phyloP scores from a whole-genome alignment of 345 rosid species.

The Hibiscus trionum region DNA sequence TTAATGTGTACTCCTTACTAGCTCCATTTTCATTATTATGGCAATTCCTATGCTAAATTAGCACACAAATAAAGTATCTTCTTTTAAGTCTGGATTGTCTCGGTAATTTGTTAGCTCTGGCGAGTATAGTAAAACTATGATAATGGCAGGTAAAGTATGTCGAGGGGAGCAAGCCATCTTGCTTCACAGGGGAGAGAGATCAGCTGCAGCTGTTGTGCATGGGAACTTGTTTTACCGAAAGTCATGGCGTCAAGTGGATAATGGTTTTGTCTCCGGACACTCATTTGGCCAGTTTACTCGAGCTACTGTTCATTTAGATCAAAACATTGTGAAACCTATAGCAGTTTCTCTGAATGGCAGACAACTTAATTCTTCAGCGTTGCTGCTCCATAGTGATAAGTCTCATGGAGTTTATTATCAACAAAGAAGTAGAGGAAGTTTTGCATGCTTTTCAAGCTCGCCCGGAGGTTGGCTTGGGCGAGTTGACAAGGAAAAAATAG shows the following conservation, averaged over 20 bases:
- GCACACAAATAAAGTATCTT: background rate
- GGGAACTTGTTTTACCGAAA: constrained; percentile 23
- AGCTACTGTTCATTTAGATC: constrained; percentile 16
- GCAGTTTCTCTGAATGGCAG: constrained; percentile 22
- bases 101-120: constrained; percentile 2
- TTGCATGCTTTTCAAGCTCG: constrained; percentile 20
- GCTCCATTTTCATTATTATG: background rate
- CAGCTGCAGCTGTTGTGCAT: constrained; percentile 20
- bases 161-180: constrained; percentile 23
- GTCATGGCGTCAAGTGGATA: constrained; percentile 17
- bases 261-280: constrained; percentile 25
- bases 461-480: constrained; percentile 20
- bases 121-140: constrained; percentile 2
- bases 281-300: constrained; percentile 15
- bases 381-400: constrained; percentile 23
- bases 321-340: constrained; percentile 10
- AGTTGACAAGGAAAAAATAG: constrained; percentile 12
- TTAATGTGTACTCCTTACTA: background rate
- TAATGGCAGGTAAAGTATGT: constrained; percentile 35
- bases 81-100: background rate
- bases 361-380: constrained; percentile 16
- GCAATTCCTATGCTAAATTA: background rate
- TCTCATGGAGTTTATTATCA: constrained; percentile 4
- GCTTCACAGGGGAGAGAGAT: constrained; percentile 18
- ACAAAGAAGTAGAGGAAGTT: constrained; percentile 19